A percentile compares a stretch with the other conserved stretches of the same genome.
These are phyloP conservation scores for Aspergillus mulundensis DNA, from an alignment of 495 filamentous ascomycete species.

Conservation along the genomic window DNA sequence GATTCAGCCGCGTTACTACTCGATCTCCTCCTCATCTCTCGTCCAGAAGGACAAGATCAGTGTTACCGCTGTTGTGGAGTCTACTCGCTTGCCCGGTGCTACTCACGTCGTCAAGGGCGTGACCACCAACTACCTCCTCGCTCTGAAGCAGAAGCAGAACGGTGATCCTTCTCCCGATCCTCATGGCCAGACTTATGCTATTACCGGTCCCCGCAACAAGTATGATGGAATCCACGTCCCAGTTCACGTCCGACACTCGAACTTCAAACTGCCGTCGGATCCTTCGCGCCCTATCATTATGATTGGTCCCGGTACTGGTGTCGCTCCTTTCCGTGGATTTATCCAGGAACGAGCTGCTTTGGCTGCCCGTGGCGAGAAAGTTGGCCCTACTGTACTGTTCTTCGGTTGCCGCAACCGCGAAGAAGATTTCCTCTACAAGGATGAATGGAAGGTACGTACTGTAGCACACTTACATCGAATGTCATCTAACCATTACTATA, in stretches of 20 bases:
- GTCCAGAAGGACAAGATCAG: constrained; percentile 93
- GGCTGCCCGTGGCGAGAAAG: constrained; percentile 72
- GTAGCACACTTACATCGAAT: background rate
- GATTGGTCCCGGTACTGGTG: constrained; percentile 94
- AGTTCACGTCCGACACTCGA: constrained; percentile 94
- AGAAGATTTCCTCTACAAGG: constrained; percentile 89
- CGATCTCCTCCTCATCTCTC: constrained; percentile 93
- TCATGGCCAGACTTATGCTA: constrained; percentile 83
- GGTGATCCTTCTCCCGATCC: constrained; percentile 81
- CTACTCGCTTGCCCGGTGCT: constrained; percentile 68
- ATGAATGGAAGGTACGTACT: constrained; percentile 84
- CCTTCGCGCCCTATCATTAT: constrained; percentile 91
- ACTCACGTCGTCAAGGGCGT: constrained; percentile 87
- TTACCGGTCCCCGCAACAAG: constrained; percentile 90
- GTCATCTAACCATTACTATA: constrained; percentile 30
- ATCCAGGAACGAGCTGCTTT: constrained; percentile 86
- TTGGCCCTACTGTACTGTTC: constrained; percentile 89
- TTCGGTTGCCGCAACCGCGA: constrained; percentile 81
- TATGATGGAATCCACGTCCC: constrained; percentile 96
- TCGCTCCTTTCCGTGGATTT: constrained; percentile 94
- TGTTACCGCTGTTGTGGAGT: constrained; percentile 93
- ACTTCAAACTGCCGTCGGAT: constrained; percentile 98
- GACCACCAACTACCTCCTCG: constrained; percentile 94
- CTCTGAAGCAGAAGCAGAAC: constrained; percentile 95
- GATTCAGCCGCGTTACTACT: constrained; percentile 97